Conservation (phyloP, 2,329 filamentous ascomycete genomes). For the Xylariaceae sp. region DNA sequence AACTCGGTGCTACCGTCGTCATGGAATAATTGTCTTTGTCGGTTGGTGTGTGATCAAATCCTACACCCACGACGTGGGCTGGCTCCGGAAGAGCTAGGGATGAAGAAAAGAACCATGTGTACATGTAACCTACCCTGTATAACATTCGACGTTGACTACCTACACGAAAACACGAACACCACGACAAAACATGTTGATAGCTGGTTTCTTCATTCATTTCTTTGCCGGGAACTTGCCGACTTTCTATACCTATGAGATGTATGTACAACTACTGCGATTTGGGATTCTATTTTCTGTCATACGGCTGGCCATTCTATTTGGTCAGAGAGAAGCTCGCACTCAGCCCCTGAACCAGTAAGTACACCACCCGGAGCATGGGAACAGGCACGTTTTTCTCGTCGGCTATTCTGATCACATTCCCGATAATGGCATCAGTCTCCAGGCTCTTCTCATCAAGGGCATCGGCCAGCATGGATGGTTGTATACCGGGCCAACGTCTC, state of each 20-base stretch:
- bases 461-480: slow-evolving; percentile 34
- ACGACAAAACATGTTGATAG: slow-evolving; percentile 8
- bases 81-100: slow-evolving; percentile 8
- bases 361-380: slow-evolving; percentile 36
- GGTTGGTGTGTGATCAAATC: slow-evolving; percentile 1
- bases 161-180: slow-evolving; percentile 4
- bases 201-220: not conserved
- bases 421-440: slow-evolving; percentile 35
- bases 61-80: slow-evolving; percentile 8
- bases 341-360: slow-evolving; percentile 36
- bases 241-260: not conserved
- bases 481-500: slow-evolving; percentile 26
- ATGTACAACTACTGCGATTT: not conserved
- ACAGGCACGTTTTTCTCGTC: slow-evolving; percentile 26
- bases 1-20: slow-evolving; percentile 75
- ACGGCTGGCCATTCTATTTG: slow-evolving; percentile 11
- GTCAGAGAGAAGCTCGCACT: slow-evolving; percentile 23
- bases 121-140: slow-evolving; percentile 33
- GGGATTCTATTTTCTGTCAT: not conserved
- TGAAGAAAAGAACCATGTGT: slow-evolving; percentile 23
- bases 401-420: slow-evolving; percentile 30
- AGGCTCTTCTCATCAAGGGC: slow-evolving; percentile 25
- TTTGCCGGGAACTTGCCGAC: not conserved
- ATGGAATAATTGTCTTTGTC: slow-evolving; percentile 66
- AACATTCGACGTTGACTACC: slow-evolving; percentile 21